Evolutionary conservation across 805 yeast genomes (phyloP), one percentile per base, ranked within the genome.

Genomic region (Zygosaccharomyces gambellarensis): DNA sequence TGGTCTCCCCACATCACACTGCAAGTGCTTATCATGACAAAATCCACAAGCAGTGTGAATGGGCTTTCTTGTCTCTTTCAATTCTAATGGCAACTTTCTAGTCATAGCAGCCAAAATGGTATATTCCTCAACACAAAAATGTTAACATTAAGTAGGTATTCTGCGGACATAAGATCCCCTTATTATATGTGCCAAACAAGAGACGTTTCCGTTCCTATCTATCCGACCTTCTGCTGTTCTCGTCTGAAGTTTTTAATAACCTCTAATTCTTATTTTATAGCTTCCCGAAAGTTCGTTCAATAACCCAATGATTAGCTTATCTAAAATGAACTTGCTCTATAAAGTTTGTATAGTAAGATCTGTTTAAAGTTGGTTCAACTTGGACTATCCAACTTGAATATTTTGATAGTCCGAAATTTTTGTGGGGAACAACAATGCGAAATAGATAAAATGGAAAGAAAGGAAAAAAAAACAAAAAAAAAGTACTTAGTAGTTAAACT

Each of bases 11-110:
- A 50, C 51, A 52, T 85, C 86, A 63, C 92, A 85, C 57, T 85
- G 90, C 11, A 85, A 71, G 58, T 85, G 94, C 55, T 85, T 85
- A 23, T 74, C 67, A 60, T 85, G 89, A 63, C 92, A 85, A 61
- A 83, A 83, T 17, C 74, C 74, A 60, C 94, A 85, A 1, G 92
- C 94, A 41, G 84, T 74, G 7, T 79, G 69, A 1, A 85, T 81
- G 4, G 90, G 88, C 54, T 74, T 79, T 40, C 92, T 66, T 34
- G 66, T 69, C 38, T 68, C 70, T 60, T 80, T 83, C 56, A 82
- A 77, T 46, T 74, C 77, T 10, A 67, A 65, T 1, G 83, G 73
- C 22, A 84, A 76, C 54, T 73, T 76, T 61, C 80, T 82, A 0
- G 90, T 84, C 90, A 84, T 84, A 9, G 12, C 34, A n/a, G 28